Evolutionary conservation across 176 grass and related monocot species (phyloP).

Genomic region (Miscanthus lutarioriparius): DNA sequence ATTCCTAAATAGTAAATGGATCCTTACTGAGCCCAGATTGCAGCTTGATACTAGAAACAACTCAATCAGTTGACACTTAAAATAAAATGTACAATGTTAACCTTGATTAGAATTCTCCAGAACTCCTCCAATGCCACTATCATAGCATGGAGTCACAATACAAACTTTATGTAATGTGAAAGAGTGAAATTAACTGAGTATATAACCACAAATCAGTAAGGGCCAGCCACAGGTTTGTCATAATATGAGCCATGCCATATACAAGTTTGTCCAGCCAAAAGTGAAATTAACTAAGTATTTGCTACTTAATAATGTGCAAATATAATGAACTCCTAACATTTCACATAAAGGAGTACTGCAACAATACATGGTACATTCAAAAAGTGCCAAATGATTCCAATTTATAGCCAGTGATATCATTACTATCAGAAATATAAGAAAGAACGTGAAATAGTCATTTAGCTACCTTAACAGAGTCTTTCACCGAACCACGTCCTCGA

Average conservation of each 20-base stretch:
- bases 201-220: constrained; percentile 4
- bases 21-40: constrained; percentile 4
- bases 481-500: constrained; percentile 87
- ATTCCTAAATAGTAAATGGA: constrained; percentile 4
- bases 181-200: constrained; percentile 7
- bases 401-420: neutral
- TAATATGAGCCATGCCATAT: constrained; percentile 8
- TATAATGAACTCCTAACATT: neutral
- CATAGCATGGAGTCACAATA: neutral
- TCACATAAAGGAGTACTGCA: neutral
- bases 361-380: neutral
- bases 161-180: neutral
- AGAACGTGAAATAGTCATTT: constrained; percentile 13
- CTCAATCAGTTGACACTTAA: constrained; percentile 1
- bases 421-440: constrained; percentile 13
- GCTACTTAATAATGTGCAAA: neutral
- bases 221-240: neutral
- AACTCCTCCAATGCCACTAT: neutral
- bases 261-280: neutral
- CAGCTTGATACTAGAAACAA: constrained; percentile 16
- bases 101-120: constrained; percentile 13
- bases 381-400: constrained; percentile 17
- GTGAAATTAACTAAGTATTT: neutral
- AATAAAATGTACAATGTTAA: neutral
- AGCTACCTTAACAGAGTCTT: constrained; percentile 93